Conservation (phyloP, 2,329 filamentous ascomycete species). For the Dendrostoma leiphaemia region DNA sequence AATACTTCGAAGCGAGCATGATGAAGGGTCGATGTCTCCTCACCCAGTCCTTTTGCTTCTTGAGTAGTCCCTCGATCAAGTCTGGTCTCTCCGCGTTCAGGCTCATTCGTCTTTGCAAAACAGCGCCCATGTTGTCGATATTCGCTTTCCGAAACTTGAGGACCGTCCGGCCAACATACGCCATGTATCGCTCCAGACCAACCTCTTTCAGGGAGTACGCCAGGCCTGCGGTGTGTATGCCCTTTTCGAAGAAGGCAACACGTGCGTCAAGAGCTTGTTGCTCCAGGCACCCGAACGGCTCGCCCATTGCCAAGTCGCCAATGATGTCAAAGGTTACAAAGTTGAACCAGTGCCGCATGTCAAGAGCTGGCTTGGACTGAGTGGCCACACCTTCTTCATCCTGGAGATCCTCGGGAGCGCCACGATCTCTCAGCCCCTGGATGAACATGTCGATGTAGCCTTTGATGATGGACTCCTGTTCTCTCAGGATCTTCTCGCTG, state of each 20-base stretch:
- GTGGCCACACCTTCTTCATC: not conserved
- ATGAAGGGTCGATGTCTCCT: not conserved
- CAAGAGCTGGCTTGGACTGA: constrained; percentile 2
- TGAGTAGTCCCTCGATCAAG: constrained; percentile 26
- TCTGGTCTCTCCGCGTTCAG: constrained; percentile 23
- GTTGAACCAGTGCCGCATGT: constrained; percentile 29
- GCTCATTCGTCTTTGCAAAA: constrained; percentile 21
- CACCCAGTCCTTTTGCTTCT: constrained; percentile 21
- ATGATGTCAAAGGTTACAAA: constrained; percentile 37
- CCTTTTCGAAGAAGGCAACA: constrained; percentile 25
- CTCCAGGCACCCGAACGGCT: constrained; percentile 37
- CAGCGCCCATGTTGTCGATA: not conserved
- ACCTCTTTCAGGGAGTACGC: constrained; percentile 9
- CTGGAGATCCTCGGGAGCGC: not conserved
- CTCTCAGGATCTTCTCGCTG: constrained; percentile 27
- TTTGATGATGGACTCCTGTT: constrained; percentile 28
- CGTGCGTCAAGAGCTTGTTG: constrained; percentile 26
- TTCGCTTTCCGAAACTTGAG: not conserved
- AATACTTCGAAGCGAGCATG: not conserved
- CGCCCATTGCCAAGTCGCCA: constrained; percentile 43
- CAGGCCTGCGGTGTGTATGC: constrained; percentile 18
- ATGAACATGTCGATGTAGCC: constrained; percentile 27
- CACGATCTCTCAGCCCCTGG: constrained; percentile 4
- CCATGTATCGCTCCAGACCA: constrained; percentile 8
- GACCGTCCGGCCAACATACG: not conserved